phyloP scores from a whole-genome alignment of 179 eudicot species.

The Beta corolliflora region DNA sequence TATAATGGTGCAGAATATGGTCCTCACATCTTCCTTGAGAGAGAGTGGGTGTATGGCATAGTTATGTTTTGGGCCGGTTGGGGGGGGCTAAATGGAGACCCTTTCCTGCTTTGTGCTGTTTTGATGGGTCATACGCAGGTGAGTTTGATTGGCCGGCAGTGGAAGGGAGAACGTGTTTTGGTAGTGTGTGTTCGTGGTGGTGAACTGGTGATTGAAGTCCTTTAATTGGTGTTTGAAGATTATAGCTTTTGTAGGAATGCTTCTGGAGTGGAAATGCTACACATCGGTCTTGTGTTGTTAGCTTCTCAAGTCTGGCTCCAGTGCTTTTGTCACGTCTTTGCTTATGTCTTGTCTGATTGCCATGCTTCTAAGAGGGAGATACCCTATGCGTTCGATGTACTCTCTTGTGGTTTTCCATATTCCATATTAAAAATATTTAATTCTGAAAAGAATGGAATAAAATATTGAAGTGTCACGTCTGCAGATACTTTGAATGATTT shows the following conservation, averaged over 20 bases:
- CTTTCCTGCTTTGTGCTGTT: not conserved
- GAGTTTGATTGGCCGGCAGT: not conserved
- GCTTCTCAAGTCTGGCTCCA: not conserved
- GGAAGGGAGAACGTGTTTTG: not conserved
- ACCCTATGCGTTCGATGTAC: not conserved
- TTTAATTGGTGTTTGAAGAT: not conserved
- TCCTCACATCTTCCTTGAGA: not conserved
- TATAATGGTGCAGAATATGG: not conserved
- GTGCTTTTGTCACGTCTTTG: not conserved
- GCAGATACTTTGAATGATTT: conserved; percentile 14
- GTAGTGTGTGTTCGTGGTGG: not conserved
- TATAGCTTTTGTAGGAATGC: not conserved
- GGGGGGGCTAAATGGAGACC: no score
- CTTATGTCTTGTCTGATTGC: not conserved
- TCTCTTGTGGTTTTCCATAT: not conserved
- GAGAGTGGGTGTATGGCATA: not conserved
- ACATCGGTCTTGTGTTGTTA: not conserved
- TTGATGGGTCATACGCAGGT: not conserved
- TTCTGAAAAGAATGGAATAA: not conserved
- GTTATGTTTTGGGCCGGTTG: no score
- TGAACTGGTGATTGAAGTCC: not conserved
- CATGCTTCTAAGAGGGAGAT: not conserved
- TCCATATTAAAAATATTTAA: not conserved
- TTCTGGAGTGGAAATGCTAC: not conserved
- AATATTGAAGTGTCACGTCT: not conserved